These are phyloP conservation scores for Pythium folliculosum DNA, from an alignment of 352 stramenopile genomes.

Conservation along the genomic window DNA sequence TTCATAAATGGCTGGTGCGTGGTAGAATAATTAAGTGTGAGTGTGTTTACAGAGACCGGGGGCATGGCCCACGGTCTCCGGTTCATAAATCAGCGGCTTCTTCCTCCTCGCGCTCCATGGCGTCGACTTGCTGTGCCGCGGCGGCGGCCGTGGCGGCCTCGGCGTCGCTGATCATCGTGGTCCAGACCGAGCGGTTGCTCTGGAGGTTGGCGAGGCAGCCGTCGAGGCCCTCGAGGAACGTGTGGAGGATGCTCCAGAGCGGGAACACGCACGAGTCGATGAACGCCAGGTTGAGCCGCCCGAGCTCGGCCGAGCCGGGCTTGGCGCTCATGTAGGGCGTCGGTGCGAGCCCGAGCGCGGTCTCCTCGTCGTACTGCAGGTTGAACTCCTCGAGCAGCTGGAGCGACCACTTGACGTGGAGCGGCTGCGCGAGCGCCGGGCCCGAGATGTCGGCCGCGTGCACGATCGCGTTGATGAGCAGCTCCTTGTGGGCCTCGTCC, in stretches of 20 bases:
- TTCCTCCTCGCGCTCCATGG: constrained; percentile 12
- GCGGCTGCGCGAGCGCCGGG: constrained; percentile 47
- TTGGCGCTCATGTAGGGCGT: constrained; percentile 81
- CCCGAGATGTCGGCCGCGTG: constrained; percentile 83
- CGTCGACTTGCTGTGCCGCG: constrained; percentile 6
- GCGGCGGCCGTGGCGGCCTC: constrained; percentile 8
- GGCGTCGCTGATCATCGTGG: constrained; percentile 32
- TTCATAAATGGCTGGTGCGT: no score
- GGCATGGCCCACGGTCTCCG: no score
- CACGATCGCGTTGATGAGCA: constrained; percentile 76
- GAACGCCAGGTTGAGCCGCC: constrained; percentile 80
- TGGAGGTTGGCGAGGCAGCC: constrained; percentile 67
- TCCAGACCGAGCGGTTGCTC: constrained; percentile 69
- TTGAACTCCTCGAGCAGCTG: constrained; percentile 82
- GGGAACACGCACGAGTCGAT: constrained; percentile 85
- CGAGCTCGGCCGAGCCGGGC: constrained; percentile 59
- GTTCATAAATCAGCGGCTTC: constrained; percentile 6
- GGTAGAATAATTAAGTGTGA: no score
- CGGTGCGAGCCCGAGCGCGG: constrained; percentile 56
- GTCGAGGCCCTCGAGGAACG: constrained; percentile 63
- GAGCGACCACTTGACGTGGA: constrained; percentile 69
- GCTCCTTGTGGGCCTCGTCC: constrained; percentile 57
- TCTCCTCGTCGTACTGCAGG: constrained; percentile 75
- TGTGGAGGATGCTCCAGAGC: constrained; percentile 72
- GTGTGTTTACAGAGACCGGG: no score